phyloP scores from a whole-genome alignment of 345 rosid genomes.

The Mangifera indica region DNA sequence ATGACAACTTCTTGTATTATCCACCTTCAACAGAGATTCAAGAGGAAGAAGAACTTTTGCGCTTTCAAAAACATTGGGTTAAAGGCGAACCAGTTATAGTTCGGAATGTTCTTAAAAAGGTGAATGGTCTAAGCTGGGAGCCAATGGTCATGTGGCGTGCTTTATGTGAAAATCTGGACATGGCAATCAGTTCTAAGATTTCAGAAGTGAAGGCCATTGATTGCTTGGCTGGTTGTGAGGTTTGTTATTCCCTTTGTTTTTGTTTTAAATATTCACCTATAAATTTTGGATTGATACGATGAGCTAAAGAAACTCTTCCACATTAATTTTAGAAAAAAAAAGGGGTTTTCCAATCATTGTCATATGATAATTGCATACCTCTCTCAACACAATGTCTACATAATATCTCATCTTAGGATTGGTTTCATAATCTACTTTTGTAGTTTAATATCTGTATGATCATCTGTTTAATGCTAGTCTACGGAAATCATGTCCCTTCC shows the following conservation, averaged over 20 bases:
- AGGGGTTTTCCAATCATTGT: neutral
- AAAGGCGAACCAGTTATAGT: slow-evolving; percentile 86
- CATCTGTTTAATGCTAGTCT: neutral
- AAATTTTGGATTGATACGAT: neutral
- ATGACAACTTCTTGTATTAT: slow-evolving; percentile 63
- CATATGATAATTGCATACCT: neutral
- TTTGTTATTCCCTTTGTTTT: slow-evolving; percentile 16
- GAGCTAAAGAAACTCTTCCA: neutral
- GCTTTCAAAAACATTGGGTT: slow-evolving; percentile 69
- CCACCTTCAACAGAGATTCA: slow-evolving; percentile 42
- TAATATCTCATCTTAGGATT: neutral
- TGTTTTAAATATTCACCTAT: neutral
- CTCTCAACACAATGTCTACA: slow-evolving; percentile 5
- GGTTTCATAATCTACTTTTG: neutral
- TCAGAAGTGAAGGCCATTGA: slow-evolving; percentile 73
- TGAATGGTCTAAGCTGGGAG: slow-evolving; percentile 87
- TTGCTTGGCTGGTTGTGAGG: slow-evolving; percentile 79
- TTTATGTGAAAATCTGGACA: slow-evolving; percentile 51
- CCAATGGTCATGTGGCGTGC: slow-evolving; percentile 98
- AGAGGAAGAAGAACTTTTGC: slow-evolving; percentile 39
- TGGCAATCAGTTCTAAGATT: slow-evolving; percentile 43
- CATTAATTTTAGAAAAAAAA: neutral
- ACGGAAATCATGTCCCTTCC: neutral
- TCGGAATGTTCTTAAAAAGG: slow-evolving; percentile 47
- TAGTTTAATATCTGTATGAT: neutral